Evolutionary conservation across 208 protist genomes (phyloP).

Genomic region (Leishmania amazonensis): DNA sequence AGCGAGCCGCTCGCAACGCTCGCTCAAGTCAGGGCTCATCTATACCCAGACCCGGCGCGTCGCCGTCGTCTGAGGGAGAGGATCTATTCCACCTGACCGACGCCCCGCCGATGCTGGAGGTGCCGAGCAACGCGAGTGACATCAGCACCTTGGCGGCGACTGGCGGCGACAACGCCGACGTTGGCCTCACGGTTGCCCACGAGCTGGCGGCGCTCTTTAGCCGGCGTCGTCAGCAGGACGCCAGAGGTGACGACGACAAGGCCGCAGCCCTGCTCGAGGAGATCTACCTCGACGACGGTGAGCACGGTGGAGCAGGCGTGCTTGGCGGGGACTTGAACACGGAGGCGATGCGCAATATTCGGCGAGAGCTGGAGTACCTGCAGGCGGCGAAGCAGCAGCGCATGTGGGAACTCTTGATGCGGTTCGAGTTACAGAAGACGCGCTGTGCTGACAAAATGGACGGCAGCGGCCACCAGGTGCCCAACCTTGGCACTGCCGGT

Average conservation of each 20-base stretch:
- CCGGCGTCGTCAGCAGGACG: not conserved
- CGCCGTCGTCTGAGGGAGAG: not conserved
- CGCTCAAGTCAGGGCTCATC: not conserved
- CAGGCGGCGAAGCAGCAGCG: constrained; percentile 48
- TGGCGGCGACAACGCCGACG: not conserved
- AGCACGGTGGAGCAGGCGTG: not conserved
- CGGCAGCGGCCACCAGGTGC: not conserved
- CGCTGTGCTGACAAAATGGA: not conserved
- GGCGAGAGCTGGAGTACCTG: constrained; percentile 54
- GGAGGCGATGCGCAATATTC: constrained; percentile 40
- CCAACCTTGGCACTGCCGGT: not conserved
- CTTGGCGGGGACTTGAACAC: constrained; percentile 26
- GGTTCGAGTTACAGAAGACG: constrained; percentile 36
- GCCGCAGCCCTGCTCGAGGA: constrained; percentile 17
- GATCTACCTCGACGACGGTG: constrained; percentile 30
- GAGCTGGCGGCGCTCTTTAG: constrained; percentile 39
- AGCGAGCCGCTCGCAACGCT: not conserved
- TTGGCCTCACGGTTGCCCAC: constrained; percentile 2
- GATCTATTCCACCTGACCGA: constrained; percentile 24
- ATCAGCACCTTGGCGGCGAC: not conserved
- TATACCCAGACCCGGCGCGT: not conserved
- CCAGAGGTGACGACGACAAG: constrained; percentile 2
- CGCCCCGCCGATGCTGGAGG: not conserved
- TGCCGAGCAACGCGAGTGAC: not conserved
- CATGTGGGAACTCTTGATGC: constrained; percentile 52